These are phyloP conservation scores for Ophiostoma montium DNA, from an alignment of 2,329 filamentous ascomycete species.

Conservation along the genomic window DNA sequence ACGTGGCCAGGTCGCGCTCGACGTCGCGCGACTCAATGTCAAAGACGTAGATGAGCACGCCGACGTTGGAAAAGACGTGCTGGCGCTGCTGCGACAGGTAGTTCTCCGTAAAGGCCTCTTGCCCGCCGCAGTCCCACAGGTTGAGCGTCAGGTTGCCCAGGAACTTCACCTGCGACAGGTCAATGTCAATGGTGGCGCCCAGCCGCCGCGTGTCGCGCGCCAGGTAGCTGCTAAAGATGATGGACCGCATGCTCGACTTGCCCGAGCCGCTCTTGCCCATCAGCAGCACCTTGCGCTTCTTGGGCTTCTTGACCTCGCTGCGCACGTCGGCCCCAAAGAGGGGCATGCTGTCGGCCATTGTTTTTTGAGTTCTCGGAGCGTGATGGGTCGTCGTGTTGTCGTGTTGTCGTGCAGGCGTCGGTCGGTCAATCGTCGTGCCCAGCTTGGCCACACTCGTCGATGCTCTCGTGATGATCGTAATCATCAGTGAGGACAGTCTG, in stretches of 20 bases:
- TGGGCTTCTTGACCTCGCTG: conserved; percentile 47
- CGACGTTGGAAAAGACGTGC: conserved; percentile 93
- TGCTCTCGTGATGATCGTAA: too few species aligned
- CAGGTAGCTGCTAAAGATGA: conserved; percentile 98
- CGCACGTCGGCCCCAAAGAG: conserved; percentile 11
- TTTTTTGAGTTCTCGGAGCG: too few species aligned
- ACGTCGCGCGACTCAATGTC: conserved; percentile 95
- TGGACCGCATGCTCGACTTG: conserved; percentile 96
- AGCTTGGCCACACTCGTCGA: too few species aligned
- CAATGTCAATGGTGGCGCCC: conserved; percentile 95
- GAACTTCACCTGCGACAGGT: conserved; percentile 97
- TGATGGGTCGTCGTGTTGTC: neutral
- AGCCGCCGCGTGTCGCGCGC: conserved; percentile 86
- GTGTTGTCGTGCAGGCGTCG: too few species aligned
- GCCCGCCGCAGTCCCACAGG: conserved; percentile 96
- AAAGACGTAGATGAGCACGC: conserved; percentile 97
- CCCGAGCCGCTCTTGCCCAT: conserved; percentile 97
- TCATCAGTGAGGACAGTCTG: too few species aligned
- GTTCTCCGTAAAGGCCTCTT: conserved; percentile 98
- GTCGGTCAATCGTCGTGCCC: too few species aligned
- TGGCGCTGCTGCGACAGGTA: conserved; percentile 91
- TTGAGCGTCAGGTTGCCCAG: conserved; percentile 95
- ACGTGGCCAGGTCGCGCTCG: conserved; percentile 82
- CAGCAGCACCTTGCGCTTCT: conserved; percentile 76
- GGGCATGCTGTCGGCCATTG: conserved; percentile 1